These are phyloP conservation scores for Auriscalpium microsporum DNA, from an alignment of 768 basidiomycete genomes.

Conservation along the genomic window DNA sequence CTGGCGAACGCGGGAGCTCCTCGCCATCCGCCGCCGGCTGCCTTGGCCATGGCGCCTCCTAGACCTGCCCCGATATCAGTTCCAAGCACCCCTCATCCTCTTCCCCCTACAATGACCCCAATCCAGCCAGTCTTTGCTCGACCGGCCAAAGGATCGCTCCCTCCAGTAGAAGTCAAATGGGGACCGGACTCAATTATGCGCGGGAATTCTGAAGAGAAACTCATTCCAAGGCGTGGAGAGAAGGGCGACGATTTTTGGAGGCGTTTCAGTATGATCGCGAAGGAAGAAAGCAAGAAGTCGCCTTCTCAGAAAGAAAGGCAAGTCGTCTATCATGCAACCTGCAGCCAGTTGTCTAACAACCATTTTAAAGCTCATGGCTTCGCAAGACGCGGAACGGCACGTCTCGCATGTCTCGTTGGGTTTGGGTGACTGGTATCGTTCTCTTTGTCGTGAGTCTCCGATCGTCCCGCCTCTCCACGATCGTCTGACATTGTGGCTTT, in stretches of 20 bases:
- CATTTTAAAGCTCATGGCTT: constrained; percentile 50
- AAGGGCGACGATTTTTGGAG: constrained; percentile 83
- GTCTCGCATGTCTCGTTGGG: constrained; percentile 51
- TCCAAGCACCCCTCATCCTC: constrained; percentile 58
- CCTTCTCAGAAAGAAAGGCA: constrained; percentile 37
- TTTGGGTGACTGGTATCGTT: constrained; percentile 59
- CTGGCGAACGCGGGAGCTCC: constrained; percentile 14
- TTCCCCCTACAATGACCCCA: constrained; percentile 70
- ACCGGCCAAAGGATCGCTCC: constrained; percentile 32
- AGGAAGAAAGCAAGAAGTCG: constrained; percentile 43
- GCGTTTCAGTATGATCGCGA: constrained; percentile 77
- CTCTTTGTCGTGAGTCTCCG: constrained; percentile 41
- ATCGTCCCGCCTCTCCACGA: not conserved
- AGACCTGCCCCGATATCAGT: constrained; percentile 25
- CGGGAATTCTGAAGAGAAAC: constrained; percentile 56
- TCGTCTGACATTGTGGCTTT: not conserved
- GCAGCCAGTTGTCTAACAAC: too few relatives aligned
- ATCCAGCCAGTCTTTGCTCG: constrained; percentile 73
- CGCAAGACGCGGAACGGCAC: constrained; percentile 48
- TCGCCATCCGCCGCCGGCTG: constrained; percentile 22
- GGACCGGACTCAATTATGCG: constrained; percentile 46
- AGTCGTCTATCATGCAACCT: not conserved
- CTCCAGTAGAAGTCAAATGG: constrained; percentile 32
- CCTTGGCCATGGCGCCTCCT: constrained; percentile 11
- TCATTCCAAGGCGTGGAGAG: constrained; percentile 61